Evolutionary conservation across 805 yeast species (phyloP).

Genomic region (Wickerhamiella vanderwaltii): DNA sequence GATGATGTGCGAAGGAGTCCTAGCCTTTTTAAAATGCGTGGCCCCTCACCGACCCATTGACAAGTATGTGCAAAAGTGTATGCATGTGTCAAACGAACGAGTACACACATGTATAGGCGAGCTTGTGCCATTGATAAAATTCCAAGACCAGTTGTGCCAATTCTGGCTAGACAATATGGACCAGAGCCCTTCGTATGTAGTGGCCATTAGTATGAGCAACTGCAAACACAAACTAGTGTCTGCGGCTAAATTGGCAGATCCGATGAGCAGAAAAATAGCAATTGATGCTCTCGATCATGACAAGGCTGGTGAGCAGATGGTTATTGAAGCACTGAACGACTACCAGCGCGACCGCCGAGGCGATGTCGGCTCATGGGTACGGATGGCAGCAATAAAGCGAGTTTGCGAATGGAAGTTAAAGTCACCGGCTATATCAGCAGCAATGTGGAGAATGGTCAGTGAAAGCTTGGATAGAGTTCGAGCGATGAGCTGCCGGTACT

Average conservation of each 20-base stretch:
- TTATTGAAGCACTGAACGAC: constrained; percentile 47
- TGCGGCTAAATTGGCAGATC: constrained; percentile 13
- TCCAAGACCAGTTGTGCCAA: neutral
- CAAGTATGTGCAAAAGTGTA: neutral
- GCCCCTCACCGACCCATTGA: constrained; percentile 1
- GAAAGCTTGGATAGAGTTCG: constrained; percentile 53
- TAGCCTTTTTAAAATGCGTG: constrained; percentile 10
- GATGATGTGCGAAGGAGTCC: constrained; percentile 9
- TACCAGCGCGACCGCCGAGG: constrained; percentile 73
- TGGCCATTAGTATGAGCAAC: constrained; percentile 9
- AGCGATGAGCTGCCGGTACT: constrained; percentile 8
- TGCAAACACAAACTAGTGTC: neutral
- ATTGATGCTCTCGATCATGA: neutral
- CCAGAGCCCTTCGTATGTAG: constrained; percentile 14
- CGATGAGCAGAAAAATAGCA: constrained; percentile 17
- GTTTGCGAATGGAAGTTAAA: constrained; percentile 22
- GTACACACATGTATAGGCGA: neutral
- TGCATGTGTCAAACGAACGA: constrained; percentile 1
- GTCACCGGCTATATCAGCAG: neutral
- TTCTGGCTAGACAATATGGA: constrained; percentile 10
- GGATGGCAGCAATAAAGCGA: constrained; percentile 39
- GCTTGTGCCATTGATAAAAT: neutral
- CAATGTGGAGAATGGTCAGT: constrained; percentile 42
- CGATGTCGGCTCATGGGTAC: constrained; percentile 75
- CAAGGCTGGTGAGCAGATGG: neutral